Percentiles rank a stretch among this genome's conserved stretches.
These are phyloP conservation scores for Leishmania guyanensis DNA, from an alignment of 208 protist genomes.

Conservation along the genomic window DNA sequence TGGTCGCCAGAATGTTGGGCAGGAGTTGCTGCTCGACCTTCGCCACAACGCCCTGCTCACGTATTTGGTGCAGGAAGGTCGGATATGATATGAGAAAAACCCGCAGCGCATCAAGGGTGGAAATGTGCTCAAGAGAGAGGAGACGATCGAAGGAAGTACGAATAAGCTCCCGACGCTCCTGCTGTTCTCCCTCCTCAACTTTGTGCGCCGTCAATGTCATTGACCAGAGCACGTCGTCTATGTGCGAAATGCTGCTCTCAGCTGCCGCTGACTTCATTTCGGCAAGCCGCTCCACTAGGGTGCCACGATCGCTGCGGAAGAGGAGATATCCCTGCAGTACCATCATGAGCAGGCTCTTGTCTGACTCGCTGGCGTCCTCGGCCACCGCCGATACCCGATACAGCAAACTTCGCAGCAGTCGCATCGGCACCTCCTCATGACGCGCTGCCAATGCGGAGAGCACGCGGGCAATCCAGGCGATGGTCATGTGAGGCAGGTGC, in stretches of 20 bases:
- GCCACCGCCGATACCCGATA: slow-evolving; percentile 37
- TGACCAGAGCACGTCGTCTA: slow-evolving; percentile 2
- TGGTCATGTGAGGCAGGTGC: slow-evolving; percentile 52
- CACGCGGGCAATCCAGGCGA: slow-evolving; percentile 70
- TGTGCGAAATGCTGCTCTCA: background rate
- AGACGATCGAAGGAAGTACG: slow-evolving; percentile 57
- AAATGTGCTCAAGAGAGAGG: slow-evolving; percentile 61
- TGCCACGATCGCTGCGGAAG: background rate
- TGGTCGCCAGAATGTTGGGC: slow-evolving; percentile 26
- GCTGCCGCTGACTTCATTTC: background rate
- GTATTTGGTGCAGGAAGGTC: slow-evolving; percentile 44
- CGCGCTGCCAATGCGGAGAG: slow-evolving; percentile 58
- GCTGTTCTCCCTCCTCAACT: slow-evolving; percentile 11
- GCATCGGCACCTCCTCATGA: slow-evolving; percentile 49
- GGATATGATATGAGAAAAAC: slow-evolving; percentile 62
- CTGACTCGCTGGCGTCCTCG: slow-evolving; percentile 48
- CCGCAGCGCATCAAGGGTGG: slow-evolving; percentile 48
- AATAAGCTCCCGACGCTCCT: slow-evolving; percentile 33
- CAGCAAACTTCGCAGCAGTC: slow-evolving; percentile 51
- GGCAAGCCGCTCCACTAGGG: background rate
- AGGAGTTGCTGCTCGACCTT: slow-evolving; percentile 51
- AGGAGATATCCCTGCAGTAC: slow-evolving; percentile 69
- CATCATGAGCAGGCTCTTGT: slow-evolving; percentile 74
- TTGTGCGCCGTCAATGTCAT: background rate
- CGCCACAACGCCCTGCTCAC: slow-evolving; percentile 40